These are phyloP conservation scores for Eleusine indica DNA, from an alignment of 176 grass and related monocot species.

Conservation along the genomic window DNA sequence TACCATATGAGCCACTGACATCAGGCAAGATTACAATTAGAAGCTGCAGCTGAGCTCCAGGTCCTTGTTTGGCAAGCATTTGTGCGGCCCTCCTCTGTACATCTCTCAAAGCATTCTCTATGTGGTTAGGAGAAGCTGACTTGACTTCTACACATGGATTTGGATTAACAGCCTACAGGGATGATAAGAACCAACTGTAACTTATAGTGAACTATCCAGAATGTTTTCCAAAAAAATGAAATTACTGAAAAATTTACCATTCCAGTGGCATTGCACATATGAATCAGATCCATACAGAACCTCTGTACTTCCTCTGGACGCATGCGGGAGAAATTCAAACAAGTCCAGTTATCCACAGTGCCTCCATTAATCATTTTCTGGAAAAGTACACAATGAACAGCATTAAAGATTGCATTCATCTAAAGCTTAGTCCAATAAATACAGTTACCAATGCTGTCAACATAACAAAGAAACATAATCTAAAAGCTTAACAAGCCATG, in stretches of 20 bases:
- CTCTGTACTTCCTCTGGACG: slow-evolving; percentile 43
- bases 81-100: slow-evolving; percentile 39
- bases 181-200: slow-evolving; percentile 9
- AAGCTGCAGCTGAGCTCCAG: slow-evolving; percentile 48
- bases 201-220: not conserved
- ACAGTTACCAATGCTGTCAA: not conserved
- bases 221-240: not conserved
- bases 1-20: slow-evolving; percentile 66
- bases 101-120: slow-evolving; percentile 62
- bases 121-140: slow-evolving; percentile 28
- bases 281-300: slow-evolving; percentile 61
- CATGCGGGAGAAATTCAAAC: slow-evolving; percentile 63
- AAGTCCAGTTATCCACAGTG: slow-evolving; percentile 64
- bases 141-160: slow-evolving; percentile 45
- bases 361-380: slow-evolving; percentile 88
- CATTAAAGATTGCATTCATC: not conserved
- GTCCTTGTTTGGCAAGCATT: not conserved
- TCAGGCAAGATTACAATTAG: slow-evolving; percentile 75
- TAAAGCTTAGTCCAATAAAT: not conserved
- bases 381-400: slow-evolving; percentile 7
- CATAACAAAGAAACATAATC: not conserved
- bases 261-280: slow-evolving; percentile 70
- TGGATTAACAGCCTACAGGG: slow-evolving; percentile 55
- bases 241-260: slow-evolving; percentile 51
- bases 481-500: not conserved